Evolutionary conservation across 495 filamentous ascomycete genomes (phyloP).

Genomic region (Aspergillus kassunensis): DNA sequence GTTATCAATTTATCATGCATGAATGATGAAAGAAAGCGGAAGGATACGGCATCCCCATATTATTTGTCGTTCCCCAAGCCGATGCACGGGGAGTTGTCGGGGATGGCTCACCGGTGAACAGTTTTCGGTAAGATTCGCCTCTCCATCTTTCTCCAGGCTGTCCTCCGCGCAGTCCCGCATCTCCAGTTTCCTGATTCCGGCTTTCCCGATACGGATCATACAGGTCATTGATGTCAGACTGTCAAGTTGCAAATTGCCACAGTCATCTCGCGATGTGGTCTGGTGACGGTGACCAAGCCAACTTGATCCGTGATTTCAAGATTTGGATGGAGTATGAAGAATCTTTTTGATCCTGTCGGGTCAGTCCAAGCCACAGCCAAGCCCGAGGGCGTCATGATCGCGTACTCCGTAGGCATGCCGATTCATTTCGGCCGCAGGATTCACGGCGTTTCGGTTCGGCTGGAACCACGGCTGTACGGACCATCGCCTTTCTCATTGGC

Average conservation of each 20-base stretch:
- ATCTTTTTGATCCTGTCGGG: not conserved
- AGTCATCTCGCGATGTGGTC: too few species aligned
- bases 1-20: too few species aligned
- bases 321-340: not conserved
- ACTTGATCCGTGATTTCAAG: too few species aligned
- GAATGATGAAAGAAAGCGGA: too few species aligned
- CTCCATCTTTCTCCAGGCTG: constrained; percentile 15
- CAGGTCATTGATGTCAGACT: too few species aligned
- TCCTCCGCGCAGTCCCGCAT: constrained; percentile 5
- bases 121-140: constrained; percentile 15
- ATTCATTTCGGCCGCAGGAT: constrained; percentile 1
- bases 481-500: too few species aligned
- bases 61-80: constrained; percentile 16
- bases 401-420: constrained; percentile 9
- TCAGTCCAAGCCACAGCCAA: constrained; percentile 6
- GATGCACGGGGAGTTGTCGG: not conserved
- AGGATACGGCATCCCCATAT: not conserved
- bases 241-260: too few species aligned
- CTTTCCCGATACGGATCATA: too few species aligned
- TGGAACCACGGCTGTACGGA: not conserved
- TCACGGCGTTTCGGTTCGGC: constrained; percentile 6
- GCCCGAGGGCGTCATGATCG: too few species aligned
- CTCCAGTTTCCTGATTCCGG: not conserved
- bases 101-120: constrained; percentile 21
- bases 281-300: too few species aligned